phyloP scores from a whole-genome alignment of 176 grass and related monocot genomes.

The Paspalum notatum region DNA sequence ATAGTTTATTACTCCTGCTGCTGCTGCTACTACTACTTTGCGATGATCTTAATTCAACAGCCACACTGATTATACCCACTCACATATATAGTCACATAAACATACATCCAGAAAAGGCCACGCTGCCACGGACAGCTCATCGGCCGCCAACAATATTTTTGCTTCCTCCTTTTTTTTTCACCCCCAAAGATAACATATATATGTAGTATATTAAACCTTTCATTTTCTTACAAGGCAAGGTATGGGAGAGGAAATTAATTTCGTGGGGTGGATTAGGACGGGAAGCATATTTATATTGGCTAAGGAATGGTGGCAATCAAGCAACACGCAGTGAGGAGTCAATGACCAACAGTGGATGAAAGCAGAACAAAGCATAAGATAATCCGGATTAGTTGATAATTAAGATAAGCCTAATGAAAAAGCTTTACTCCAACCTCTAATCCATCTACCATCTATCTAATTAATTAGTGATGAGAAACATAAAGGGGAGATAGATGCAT shows the following conservation, averaged over 20 bases:
- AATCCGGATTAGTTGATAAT: constrained; percentile 42
- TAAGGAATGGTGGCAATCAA: constrained; percentile 17
- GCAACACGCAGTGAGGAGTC: constrained; percentile 18
- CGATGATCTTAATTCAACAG: constrained; percentile 20
- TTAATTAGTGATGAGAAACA: background rate
- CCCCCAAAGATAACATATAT: no score
- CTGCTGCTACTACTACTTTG: no score
- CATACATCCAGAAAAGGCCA: constrained; percentile 21
- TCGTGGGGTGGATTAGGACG: constrained; percentile 38
- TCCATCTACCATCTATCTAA: constrained; percentile 44
- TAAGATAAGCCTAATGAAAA: constrained; percentile 30
- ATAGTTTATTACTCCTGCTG: background rate
- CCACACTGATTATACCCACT: constrained; percentile 1
- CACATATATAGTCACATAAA: no score
- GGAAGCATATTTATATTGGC: constrained; percentile 24
- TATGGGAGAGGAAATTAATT: constrained; percentile 10
- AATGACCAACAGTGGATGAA: constrained; percentile 39
- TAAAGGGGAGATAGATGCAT: background rate
- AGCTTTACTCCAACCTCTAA: constrained; percentile 51
- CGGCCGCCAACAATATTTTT: constrained; percentile 2
- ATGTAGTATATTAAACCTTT: constrained; percentile 33
- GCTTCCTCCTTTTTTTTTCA: background rate
- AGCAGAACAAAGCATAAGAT: constrained; percentile 30
- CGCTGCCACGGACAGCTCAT: constrained; percentile 30
- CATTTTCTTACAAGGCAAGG: constrained; percentile 46